Evolutionary conservation across 306 rosid species (phyloP).

Genomic region (Quillaja saponaria): DNA sequence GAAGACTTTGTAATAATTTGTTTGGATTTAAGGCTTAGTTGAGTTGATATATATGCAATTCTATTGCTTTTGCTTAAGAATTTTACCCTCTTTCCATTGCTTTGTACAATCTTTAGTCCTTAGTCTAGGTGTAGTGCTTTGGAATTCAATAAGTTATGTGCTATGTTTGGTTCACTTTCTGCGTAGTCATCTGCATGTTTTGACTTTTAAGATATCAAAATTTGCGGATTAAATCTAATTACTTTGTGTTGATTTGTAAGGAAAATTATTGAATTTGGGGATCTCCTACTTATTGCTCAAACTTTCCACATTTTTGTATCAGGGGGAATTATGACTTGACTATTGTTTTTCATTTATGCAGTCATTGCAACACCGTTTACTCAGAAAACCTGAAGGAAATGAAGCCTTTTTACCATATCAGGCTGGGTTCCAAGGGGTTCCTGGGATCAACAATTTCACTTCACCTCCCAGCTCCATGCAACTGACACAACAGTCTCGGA

Average conservation of each 20-base stretch:
- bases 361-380: conserved; percentile 79
- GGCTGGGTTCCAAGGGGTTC: conserved; percentile 70
- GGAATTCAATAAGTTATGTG: too few species aligned
- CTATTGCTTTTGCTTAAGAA: too few species aligned
- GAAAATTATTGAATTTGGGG: not conserved
- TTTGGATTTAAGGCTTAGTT: too few species aligned
- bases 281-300: not conserved
- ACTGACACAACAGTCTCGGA: conserved; percentile 76
- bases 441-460: conserved; percentile 56
- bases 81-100: too few species aligned
- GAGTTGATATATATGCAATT: too few species aligned
- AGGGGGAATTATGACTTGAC: too few species aligned
- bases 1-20: conserved; percentile 23
- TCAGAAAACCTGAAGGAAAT: conserved; percentile 83
- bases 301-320: too few species aligned
- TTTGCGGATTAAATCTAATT: not conserved
- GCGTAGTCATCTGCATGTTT: not conserved
- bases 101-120: too few species aligned
- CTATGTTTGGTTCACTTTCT: not conserved
- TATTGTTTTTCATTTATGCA: conserved; percentile 28
- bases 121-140: too few species aligned
- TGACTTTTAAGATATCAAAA: not conserved
- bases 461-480: conserved; percentile 66
- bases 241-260: not conserved
- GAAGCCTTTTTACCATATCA: conserved; percentile 78